Evolutionary conservation across 768 basidiomycete species (phyloP), one percentile per base, ranked within the genome.

Genomic region (Leccinum variicolor): DNA sequence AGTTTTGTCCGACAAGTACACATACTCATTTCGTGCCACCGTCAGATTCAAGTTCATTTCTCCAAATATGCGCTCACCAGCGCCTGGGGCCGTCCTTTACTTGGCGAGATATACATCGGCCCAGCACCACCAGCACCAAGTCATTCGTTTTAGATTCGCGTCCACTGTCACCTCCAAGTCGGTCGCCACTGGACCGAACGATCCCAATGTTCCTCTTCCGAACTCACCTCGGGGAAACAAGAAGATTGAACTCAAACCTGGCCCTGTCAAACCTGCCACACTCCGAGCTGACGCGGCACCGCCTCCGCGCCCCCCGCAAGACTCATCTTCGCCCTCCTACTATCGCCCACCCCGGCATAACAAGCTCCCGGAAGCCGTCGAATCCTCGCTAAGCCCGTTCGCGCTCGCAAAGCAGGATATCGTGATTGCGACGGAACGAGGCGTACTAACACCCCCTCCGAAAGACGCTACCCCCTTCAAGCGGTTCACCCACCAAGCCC

Each of bases 401-500:
- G 79, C 86, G 53, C 76, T 77, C 4, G 80, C 83, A 6, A 80
- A 82, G 57, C 77, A 81, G 45, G 90, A 90, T 66, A 78, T 89
- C 26, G 75, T 77, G 23, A 80, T 86, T 50, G 91, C 91, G 33
- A 77, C 80, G 52, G 75, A 79, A 13, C 86, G 86, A 55, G 91
- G 90, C 14, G 83, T 90, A 34, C 75, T 93, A 26, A 74, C 71
- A 3, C 86, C 89, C 4, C 83, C 87, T 1, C 88, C 89, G 0
- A 73, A 78, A 29, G 78, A 79, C 62, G 86, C 89, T 3, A 81
- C 80, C 17, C 77, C 80, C 71, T 75, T 84, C 54, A 77, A 75
- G 60, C 79, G 76, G 36, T 80, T 81, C 47, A 70, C 65, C 48
- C 82, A 82, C 53, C 79, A 82, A 58, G 79, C 69, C 4, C 63